These are phyloP conservation scores for Cladorrhinum sp. DNA, from an alignment of 2,329 filamentous ascomycete species.

Conservation along the genomic window DNA sequence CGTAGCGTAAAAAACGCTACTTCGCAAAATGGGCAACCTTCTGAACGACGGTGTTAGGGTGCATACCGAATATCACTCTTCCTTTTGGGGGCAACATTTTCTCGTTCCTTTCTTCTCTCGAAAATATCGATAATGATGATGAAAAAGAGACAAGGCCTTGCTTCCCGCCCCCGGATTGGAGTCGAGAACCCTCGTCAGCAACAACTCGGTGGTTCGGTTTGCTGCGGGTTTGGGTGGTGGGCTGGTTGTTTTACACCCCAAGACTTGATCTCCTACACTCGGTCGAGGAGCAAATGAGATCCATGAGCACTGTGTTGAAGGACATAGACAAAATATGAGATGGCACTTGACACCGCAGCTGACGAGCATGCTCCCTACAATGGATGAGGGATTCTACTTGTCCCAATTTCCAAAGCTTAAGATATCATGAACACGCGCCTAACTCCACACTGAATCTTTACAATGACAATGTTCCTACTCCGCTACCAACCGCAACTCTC, in stretches of 20 bases:
- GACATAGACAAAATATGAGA: not conserved
- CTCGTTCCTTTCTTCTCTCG: conserved; percentile 4
- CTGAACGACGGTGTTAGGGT: conserved; percentile 28
- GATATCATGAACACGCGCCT: no score
- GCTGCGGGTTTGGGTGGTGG: not conserved
- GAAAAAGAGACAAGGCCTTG: not conserved
- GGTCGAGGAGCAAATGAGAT: not conserved
- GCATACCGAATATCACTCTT: conserved; percentile 21
- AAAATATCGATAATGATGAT: conserved; percentile 12
- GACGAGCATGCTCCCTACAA: not conserved
- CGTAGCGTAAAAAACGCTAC: conserved; percentile 44
- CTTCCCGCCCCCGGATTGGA: not conserved
- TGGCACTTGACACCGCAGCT: not conserved
- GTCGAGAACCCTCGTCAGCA: not conserved
- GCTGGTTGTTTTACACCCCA: not conserved
- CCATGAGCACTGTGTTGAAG: not conserved
- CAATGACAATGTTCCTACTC: no score
- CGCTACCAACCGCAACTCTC: no score
- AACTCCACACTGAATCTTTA: no score
- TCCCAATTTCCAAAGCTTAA: no score
- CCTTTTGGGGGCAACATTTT: conserved; percentile 11
- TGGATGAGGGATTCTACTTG: no score
- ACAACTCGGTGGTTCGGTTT: conserved; percentile 7
- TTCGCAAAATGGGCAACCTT: conserved; percentile 34
- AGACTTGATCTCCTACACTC: not conserved